Evolutionary conservation across 2,329 filamentous ascomycete species (phyloP).

Genomic region (Blastomyces emzantsi): DNA sequence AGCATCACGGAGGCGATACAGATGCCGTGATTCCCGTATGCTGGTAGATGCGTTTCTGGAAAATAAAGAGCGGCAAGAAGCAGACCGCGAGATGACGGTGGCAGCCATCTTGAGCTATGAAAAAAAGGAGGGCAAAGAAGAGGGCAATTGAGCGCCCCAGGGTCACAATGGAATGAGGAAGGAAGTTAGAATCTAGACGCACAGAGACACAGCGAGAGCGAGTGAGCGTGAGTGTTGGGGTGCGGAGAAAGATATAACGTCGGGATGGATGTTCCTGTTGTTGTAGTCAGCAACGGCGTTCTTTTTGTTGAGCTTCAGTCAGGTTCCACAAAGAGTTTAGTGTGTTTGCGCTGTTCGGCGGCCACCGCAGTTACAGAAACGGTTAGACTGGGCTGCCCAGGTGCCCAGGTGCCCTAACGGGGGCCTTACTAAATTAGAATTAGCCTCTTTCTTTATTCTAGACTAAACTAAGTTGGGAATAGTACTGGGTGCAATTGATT

Average conservation of each 20-base stretch:
- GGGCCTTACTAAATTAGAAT: not conserved
- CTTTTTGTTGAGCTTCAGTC: constrained; percentile 5
- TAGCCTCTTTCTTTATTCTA: not conserved
- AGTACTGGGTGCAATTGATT: not conserved
- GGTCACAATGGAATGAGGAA: not conserved
- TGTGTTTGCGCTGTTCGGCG: not conserved
- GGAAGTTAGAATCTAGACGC: not conserved
- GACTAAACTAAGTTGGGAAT: not conserved
- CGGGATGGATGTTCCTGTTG: not conserved
- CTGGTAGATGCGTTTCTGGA: constrained; percentile 32
- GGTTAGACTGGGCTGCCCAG: not conserved
- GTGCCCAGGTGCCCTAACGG: no score
- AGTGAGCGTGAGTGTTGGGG: not conserved
- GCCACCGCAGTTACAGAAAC: not conserved
- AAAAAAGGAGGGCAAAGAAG: not conserved
- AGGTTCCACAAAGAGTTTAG: not conserved
- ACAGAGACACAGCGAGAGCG: not conserved
- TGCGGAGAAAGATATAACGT: not conserved
- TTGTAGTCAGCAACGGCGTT: not conserved
- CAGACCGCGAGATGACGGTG: constrained; percentile 39
- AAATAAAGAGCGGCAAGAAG: constrained; percentile 36
- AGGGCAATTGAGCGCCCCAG: constrained; percentile 7
- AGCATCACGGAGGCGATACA: constrained; percentile 37
- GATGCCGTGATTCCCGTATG: constrained; percentile 38
- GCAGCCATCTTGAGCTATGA: constrained; percentile 45